Evolutionary conservation across 371 early-diverging fungal genomes (phyloP).

Genomic region (Actinomortierella wolfii): DNA sequence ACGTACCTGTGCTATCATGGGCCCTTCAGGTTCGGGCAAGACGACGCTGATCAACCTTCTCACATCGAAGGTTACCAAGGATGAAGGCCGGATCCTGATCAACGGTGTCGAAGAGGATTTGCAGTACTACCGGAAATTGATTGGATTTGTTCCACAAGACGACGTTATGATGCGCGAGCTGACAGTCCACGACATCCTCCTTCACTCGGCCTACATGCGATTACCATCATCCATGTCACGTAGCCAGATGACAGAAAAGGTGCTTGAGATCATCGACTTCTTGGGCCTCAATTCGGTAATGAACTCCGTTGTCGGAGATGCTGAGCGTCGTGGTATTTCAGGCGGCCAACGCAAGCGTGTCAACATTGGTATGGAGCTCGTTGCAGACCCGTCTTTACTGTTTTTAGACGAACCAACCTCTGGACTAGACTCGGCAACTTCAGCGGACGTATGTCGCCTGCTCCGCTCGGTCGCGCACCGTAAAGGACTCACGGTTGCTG

Average conservation of each 20-base stretch:
- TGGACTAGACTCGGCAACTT: conserved; percentile 79
- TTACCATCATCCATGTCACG: conserved; percentile 56
- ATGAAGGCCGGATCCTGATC: conserved; percentile 62
- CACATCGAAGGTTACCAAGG: conserved; percentile 63
- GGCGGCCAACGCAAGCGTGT: conserved; percentile 90
- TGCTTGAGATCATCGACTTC: conserved; percentile 62
- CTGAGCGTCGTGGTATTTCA: conserved; percentile 74
- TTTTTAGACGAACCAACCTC: conserved; percentile 95
- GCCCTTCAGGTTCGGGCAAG: conserved; percentile 75
- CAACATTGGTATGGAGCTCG: conserved; percentile 86
- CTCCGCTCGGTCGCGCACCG: conserved; percentile 58
- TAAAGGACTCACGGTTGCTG: conserved; percentile 68
- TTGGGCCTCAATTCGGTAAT: conserved; percentile 69
- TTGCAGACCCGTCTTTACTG: conserved; percentile 86
- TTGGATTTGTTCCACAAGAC: conserved; percentile 72
- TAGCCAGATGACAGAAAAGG: conserved; percentile 54
- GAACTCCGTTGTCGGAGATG: conserved; percentile 76
- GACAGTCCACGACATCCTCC: conserved; percentile 59
- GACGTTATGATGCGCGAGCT: conserved; percentile 70
- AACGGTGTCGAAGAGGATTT: conserved; percentile 68
- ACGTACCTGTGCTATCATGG: conserved; percentile 74
- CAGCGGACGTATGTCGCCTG: conserved; percentile 66
- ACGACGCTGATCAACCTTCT: conserved; percentile 57
- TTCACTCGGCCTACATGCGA: conserved; percentile 74
- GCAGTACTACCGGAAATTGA: conserved; percentile 64